These are phyloP conservation scores for Pelargonium nanum DNA, from an alignment of 345 rosid genomes.

Conservation along the genomic window DNA sequence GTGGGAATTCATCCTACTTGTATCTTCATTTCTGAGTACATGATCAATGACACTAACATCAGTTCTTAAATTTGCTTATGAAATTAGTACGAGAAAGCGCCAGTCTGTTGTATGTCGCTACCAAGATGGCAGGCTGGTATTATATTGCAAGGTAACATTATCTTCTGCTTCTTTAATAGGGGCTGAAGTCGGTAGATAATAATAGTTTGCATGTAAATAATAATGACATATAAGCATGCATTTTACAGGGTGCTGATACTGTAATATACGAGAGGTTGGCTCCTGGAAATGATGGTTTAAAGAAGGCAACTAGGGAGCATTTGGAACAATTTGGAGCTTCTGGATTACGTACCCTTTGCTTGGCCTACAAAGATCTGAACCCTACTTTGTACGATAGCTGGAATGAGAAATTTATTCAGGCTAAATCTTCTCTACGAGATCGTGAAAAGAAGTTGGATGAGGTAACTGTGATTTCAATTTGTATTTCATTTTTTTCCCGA, in stretches of 20 bases:
- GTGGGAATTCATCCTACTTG: constrained; percentile 23
- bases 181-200: constrained; percentile 5
- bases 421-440: constrained; percentile 87
- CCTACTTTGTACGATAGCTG: constrained; percentile 75
- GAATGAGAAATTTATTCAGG: constrained; percentile 96
- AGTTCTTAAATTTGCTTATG: neutral
- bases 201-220: constrained; percentile 19
- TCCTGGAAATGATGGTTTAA: constrained; percentile 54
- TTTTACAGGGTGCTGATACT: constrained; percentile 91
- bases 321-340: constrained; percentile 94
- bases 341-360: constrained; percentile 97
- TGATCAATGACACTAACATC: neutral
- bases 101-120: constrained; percentile 98
- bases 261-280: constrained; percentile 87
- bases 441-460: constrained; percentile 98
- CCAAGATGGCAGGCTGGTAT: constrained; percentile 89
- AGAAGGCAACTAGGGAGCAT: constrained; percentile 73
- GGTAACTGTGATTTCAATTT: constrained; percentile 30
- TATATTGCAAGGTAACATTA: constrained; percentile 83
- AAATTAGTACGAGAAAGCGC: constrained; percentile 85
- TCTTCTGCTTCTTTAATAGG: constrained; percentile 10
- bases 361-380: constrained; percentile 71
- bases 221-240: constrained; percentile 18
- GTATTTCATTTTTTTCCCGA: too few relatives aligned
- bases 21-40: constrained; percentile 4